These are phyloP conservation scores for Yarrowia galli DNA, from an alignment of 1,139 yeast species.

Conservation along the genomic window DNA sequence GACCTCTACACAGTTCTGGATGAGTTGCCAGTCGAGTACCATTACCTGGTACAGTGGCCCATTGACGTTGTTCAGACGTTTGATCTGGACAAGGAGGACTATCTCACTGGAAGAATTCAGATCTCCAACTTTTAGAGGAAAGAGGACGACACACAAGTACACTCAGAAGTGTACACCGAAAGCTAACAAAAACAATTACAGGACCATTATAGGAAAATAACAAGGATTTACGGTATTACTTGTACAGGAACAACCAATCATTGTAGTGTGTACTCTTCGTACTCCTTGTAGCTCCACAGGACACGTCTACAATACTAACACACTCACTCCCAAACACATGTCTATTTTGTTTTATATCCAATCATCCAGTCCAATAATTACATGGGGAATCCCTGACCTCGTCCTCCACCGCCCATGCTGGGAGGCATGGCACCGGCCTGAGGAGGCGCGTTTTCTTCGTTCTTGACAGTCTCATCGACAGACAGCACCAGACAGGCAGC, in stretches of 20 bases:
- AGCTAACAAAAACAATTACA: not conserved
- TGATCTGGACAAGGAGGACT: not conserved
- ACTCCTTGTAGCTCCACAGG: too few species aligned
- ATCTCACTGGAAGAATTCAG: conserved; percentile 5
- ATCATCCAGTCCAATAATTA: conserved; percentile 4
- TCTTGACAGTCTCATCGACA: conserved; percentile 94
- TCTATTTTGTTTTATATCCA: conserved; percentile 13
- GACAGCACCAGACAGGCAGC: conserved; percentile 92
- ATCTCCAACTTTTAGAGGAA: not conserved
- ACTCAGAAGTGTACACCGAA: too few species aligned
- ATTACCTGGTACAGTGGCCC: conserved; percentile 14
- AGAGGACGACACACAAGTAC: too few species aligned
- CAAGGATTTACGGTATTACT: too few species aligned
- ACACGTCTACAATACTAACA: too few species aligned
- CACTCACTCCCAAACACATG: too few species aligned
- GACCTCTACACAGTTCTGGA: conserved; percentile 2
- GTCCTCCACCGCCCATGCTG: conserved; percentile 35
- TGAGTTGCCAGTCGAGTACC: not conserved
- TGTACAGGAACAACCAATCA: too few species aligned
- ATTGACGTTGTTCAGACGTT: not conserved
- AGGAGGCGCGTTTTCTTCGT: conserved; percentile 63
- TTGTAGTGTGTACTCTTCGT: not conserved
- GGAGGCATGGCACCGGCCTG: conserved; percentile 47
- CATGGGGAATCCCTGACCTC: conserved; percentile 40
- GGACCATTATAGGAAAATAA: too few species aligned